phyloP scores from a whole-genome alignment of 2,329 filamentous ascomycete species.

The Sporothrix pseudoabietina region DNA sequence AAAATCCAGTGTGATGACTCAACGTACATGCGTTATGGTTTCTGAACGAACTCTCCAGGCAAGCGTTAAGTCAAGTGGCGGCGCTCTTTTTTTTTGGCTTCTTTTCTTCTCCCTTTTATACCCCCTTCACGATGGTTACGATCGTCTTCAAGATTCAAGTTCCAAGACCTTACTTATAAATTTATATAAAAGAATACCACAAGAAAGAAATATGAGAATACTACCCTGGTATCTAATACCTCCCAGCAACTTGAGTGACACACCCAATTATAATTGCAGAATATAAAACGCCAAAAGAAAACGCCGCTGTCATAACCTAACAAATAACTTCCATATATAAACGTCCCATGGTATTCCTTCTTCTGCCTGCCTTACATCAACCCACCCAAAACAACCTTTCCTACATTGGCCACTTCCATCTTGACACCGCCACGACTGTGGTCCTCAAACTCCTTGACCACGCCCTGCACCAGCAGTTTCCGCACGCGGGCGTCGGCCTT shows the following conservation, averaged over 20 bases:
- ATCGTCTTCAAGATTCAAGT: neutral
- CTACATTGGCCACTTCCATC: conserved; percentile 78
- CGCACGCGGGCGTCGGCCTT: conserved; percentile 85
- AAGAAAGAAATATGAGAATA: neutral
- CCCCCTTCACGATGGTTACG: neutral
- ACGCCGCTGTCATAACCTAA: neutral
- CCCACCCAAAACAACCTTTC: conserved; percentile 85
- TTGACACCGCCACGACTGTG: conserved; percentile 74
- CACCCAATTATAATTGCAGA: neutral
- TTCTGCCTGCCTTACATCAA: conserved; percentile 58
- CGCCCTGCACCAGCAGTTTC: conserved; percentile 84
- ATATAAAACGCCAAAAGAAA: neutral
- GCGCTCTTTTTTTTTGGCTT: neutral
- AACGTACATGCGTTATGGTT: conserved; percentile 45
- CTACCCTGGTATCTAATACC: neutral
- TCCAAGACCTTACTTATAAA: neutral
- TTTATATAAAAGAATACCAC: neutral
- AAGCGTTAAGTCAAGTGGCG: conserved; percentile 31
- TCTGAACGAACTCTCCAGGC: conserved; percentile 43
- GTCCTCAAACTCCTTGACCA: conserved; percentile 93
- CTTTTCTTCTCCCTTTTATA: neutral
- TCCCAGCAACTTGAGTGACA: neutral
- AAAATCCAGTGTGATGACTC: conserved; percentile 48
- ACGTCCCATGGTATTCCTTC: neutral
- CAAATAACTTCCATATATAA: neutral